phyloP scores from a whole-genome alignment of 306 rosid species.

The Vigna angularis region DNA sequence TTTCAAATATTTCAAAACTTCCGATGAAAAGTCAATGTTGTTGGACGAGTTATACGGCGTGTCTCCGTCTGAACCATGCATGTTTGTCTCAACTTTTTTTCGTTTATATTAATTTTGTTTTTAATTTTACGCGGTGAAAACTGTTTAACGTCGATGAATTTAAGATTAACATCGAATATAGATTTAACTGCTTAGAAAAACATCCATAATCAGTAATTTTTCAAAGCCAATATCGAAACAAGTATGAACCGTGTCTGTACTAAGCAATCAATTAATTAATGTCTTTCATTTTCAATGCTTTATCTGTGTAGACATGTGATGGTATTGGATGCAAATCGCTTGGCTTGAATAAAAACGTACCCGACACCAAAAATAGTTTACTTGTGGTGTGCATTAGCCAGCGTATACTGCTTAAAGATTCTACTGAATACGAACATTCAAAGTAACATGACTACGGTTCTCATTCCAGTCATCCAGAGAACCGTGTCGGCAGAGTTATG shows the following conservation, averaged over 20 bases:
- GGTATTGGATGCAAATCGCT: neutral
- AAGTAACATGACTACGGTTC: neutral
- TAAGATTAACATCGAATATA: no score
- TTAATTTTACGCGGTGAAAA: no score
- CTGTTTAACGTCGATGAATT: no score
- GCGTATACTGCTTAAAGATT: neutral
- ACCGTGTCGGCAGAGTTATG: no score
- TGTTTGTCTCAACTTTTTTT: neutral
- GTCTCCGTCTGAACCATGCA: neutral
- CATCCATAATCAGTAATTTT: neutral
- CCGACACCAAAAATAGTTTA: neutral
- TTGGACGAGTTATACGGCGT: no score
- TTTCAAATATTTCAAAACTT: neutral
- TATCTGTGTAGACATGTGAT: neutral
- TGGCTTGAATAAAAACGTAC: neutral
- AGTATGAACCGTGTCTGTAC: neutral
- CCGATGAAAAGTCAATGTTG: neutral
- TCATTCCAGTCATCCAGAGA: no score
- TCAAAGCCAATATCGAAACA: neutral
- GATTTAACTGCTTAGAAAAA: no score
- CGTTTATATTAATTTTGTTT: neutral
- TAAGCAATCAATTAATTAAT: no score
- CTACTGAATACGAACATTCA: no score
- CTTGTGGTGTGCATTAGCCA: conserved; percentile 2
- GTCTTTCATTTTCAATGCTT: neutral